Base-by-base conservation (phyloP, 2,329 filamentous ascomycete genomes). In the Aspergillus viridinutans region DNA sequence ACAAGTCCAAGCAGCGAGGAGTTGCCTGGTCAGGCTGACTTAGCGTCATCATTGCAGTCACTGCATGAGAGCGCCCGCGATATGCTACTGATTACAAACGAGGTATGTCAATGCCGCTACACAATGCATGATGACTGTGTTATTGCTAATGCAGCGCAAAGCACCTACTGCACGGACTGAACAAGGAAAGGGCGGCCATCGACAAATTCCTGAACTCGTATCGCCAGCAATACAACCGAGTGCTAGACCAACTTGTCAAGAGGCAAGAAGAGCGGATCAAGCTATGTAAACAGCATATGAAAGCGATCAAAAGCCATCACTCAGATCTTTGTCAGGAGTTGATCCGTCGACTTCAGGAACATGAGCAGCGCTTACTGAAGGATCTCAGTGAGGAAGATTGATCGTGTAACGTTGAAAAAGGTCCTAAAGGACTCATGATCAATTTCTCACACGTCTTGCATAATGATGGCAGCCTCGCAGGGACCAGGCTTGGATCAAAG, bases 151-250 rank as follows among this genome's bases (percentile, higher is more conserved):
- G 43, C 23, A 32, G 9, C 43, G 12, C 23, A 26, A 61, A 81
- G 69, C 70, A 70, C 20, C 71, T 83, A 9, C 63, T 78, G 8
- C 73, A 66, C 1, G 74, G 81, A 55, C 72, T 84, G 20, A 70
- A 80, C 8, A 72, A 76, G n/a, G 74, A 77, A 48, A 80, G 81
- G 61, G 72, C 71, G 3, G 76, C 75, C 1, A 71, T 81, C 26
- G 67, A 65, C 3, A 71, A 77, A 28, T 75, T 81, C 26, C 63
- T 80, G 3, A 69, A 75, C 7, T 74, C 72, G 25, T 83, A 79
- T 60, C 71, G 69, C 38, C 65, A 71, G 29, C 76, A 79, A 51
- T 78, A 76, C 47, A 59, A 74, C 58, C 69, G 66, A n/a, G 61
- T 82, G 21, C 64, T 83, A 8, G 67, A 77, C 35, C 65, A 74